These are phyloP conservation scores for Talaromyces adpressus DNA, from an alignment of 495 filamentous ascomycete genomes.

Conservation along the genomic window DNA sequence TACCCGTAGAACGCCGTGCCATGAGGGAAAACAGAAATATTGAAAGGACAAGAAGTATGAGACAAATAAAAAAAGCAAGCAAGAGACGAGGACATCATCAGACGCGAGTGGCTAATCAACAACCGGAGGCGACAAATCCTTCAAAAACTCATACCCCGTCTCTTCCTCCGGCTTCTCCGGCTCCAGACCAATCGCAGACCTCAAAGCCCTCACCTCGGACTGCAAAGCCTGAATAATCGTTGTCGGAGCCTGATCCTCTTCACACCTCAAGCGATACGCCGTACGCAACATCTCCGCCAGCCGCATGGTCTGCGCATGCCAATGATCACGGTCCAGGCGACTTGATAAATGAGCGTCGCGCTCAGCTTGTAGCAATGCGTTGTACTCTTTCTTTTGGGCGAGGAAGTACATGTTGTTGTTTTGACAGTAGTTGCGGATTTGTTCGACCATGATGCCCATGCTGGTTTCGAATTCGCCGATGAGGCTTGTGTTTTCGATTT, in stretches of 20 bases:
- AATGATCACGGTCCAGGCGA: constrained; percentile 56
- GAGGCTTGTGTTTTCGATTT: constrained; percentile 44
- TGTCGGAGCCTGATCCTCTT: constrained; percentile 42
- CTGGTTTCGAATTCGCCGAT: constrained; percentile 50
- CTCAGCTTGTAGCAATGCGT: constrained; percentile 49
- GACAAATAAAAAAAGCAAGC: not conserved
- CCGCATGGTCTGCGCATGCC: constrained; percentile 52
- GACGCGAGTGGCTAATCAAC: constrained; percentile 17
- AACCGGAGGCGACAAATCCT: constrained; percentile 32
- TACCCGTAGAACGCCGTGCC: not conserved
- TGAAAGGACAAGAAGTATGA: not conserved
- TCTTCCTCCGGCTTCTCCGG: constrained; percentile 45
- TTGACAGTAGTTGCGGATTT: constrained; percentile 55
- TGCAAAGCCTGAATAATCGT: constrained; percentile 44
- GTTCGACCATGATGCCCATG: constrained; percentile 50
- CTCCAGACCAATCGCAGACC: constrained; percentile 46
- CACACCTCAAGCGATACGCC: constrained; percentile 40
- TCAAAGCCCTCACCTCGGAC: constrained; percentile 48
- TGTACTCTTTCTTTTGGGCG: constrained; percentile 53
- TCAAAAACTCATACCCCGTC: constrained; percentile 46
- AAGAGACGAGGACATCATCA: not conserved
- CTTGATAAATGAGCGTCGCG: constrained; percentile 49
- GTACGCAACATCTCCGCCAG: constrained; percentile 47
- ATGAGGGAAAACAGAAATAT: not conserved
- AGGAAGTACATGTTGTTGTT: constrained; percentile 53